Evolutionary conservation across 2,329 filamentous ascomycete genomes (phyloP), one percentile per base, ranked within the genome.

Genomic region (Clarireedia paspali): DNA sequence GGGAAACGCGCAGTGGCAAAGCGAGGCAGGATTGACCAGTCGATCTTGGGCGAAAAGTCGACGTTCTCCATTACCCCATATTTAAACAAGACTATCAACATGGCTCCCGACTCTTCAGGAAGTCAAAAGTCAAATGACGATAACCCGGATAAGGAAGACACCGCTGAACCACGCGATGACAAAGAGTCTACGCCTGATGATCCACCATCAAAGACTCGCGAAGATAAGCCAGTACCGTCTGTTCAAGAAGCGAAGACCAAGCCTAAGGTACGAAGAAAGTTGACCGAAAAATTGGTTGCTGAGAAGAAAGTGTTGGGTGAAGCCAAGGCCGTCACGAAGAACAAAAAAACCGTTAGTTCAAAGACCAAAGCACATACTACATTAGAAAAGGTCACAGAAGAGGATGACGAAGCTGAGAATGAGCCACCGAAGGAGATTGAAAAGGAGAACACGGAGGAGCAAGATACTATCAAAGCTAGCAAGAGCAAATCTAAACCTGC

Each of bases 31-130:
- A 70, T 75, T 27, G 80, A 83, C 20, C 79, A 81, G 39, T 78
- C 81, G 1, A 73, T 83, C 55, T 75, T 88, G 5, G 90, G 88
- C 30, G 89, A 95, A 67, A 96, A 96, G 71, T 96, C 91, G 0
- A 85, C 81, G 2, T 96, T 97, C 71, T 96, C 91, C 4, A 90
- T 96, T 61, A 97, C 92, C 0, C 92, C 92, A 0, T 96, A 95
- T 75, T 77, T 97, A 59, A 95, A 91, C 70, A 83, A 86, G 50
- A 85, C 82, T 26, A 83, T 78, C 59, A 85, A 76, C 60, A 73
- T 85, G 14, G 71, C 73, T n/a, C 72, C 74, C 30, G 75, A 72
- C 34, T 61, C 60, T 15, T 59, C 63, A 62, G 34, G 59, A 39
- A 47, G 44, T 47, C 38, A 20, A 46, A 30, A 36, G 40, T 39